Evolutionary conservation across 2,329 filamentous ascomycete species (phyloP).

Genomic region (Plenodomus lindquistii): DNA sequence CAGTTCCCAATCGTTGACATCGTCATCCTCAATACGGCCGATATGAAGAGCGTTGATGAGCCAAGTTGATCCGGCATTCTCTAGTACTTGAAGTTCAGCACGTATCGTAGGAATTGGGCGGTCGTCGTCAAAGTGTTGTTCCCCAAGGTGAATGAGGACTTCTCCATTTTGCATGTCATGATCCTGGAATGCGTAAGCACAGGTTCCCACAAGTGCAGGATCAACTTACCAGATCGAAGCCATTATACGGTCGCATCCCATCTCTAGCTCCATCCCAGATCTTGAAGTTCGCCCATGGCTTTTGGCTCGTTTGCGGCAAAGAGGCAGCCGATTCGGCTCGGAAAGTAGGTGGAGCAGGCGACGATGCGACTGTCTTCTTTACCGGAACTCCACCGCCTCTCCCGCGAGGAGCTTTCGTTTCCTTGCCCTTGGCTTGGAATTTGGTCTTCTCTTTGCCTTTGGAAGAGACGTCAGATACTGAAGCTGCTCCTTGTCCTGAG

Average conservation of each 20-base stretch:
- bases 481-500: background rate
- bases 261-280: slow-evolving; percentile 41
- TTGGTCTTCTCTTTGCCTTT: slow-evolving; percentile 38
- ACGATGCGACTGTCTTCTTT: slow-evolving; percentile 26
- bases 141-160: slow-evolving; percentile 46
- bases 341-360: slow-evolving; percentile 19
- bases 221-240: slow-evolving; percentile 42
- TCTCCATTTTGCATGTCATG: slow-evolving; percentile 45
- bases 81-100: slow-evolving; percentile 39
- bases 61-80: slow-evolving; percentile 44
- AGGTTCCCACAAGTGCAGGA: slow-evolving; percentile 6
- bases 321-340: slow-evolving; percentile 31
- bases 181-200: slow-evolving; percentile 28
- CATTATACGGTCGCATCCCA: slow-evolving; percentile 38
- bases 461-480: slow-evolving; percentile 15
- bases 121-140: slow-evolving; percentile 43
- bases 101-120: slow-evolving; percentile 42
- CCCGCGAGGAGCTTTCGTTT: slow-evolving; percentile 43
- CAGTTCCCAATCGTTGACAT: slow-evolving; percentile 37
- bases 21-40: slow-evolving; percentile 40
- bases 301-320: slow-evolving; percentile 24
- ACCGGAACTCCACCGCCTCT: slow-evolving; percentile 45
- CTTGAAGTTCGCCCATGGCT: slow-evolving; percentile 42
- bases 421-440: slow-evolving; percentile 44
- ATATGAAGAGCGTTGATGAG: slow-evolving; percentile 42